phyloP scores from a whole-genome alignment of 2,329 filamentous ascomycete species.

The Fusarium nematophilum region DNA sequence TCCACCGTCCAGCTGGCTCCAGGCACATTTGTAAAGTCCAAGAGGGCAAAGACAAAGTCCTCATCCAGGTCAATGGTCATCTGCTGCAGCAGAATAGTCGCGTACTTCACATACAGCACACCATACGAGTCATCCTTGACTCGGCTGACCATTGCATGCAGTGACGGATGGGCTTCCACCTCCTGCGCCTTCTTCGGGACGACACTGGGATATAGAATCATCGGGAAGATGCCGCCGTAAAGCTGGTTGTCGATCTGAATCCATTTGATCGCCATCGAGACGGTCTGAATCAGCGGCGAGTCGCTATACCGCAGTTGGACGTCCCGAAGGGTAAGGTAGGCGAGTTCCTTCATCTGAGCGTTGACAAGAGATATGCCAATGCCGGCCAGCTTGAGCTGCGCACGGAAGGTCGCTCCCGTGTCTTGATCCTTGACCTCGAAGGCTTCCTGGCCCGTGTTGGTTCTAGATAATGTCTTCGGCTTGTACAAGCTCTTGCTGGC shows the following conservation, averaged over 20 bases:
- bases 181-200: slow-evolving; percentile 97
- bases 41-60: slow-evolving; percentile 95
- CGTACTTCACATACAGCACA: slow-evolving; percentile 98
- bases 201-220: slow-evolving; percentile 96
- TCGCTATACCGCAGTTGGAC: slow-evolving; percentile 92
- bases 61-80: slow-evolving; percentile 99
- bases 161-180: slow-evolving; percentile 93
- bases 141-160: slow-evolving; percentile 89
- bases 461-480: slow-evolving; percentile 62
- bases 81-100: slow-evolving; percentile 91
- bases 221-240: slow-evolving; percentile 97
- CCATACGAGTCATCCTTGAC: slow-evolving; percentile 99
- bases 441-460: slow-evolving; percentile 61
- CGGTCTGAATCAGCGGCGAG: slow-evolving; percentile 91
- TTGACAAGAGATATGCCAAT: slow-evolving; percentile 96
- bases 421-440: slow-evolving; percentile 97
- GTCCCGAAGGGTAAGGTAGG: slow-evolving; percentile 92
- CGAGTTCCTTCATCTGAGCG: slow-evolving; percentile 87
- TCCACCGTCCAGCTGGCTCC: slow-evolving; percentile 79
- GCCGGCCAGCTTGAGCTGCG: slow-evolving; percentile 87
- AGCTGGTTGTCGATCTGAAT: slow-evolving; percentile 99
- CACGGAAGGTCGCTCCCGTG: slow-evolving; percentile 87
- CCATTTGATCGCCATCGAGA: slow-evolving; percentile 95
- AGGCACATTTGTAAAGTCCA: slow-evolving; percentile 94
- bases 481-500: slow-evolving; percentile 91